phyloP scores from a whole-genome alignment of 2,329 filamentous ascomycete genomes.

The Fusarium sacchari region DNA sequence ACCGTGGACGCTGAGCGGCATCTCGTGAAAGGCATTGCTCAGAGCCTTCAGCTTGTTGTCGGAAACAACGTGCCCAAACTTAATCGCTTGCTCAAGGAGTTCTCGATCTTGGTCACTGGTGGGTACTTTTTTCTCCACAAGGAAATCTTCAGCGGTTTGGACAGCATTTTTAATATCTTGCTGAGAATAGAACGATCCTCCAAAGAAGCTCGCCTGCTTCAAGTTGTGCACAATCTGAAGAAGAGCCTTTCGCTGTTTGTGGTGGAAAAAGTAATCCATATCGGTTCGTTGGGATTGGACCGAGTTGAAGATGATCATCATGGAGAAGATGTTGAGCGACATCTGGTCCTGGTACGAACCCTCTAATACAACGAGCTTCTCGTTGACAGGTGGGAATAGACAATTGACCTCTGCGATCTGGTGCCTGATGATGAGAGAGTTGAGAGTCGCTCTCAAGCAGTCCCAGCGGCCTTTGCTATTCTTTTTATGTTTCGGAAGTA shows the following conservation, averaged over 20 bases:
- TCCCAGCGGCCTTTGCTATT: conserved; percentile 66
- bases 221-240: conserved; percentile 79
- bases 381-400: conserved; percentile 77
- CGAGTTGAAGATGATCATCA: conserved; percentile 85
- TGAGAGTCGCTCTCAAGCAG: conserved; percentile 75
- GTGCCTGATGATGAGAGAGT: conserved; percentile 85
- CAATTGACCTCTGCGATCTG: conserved; percentile 74
- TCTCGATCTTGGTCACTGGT: conserved; percentile 70
- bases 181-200: conserved; percentile 77
- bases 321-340: conserved; percentile 84
- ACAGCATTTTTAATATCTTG: conserved; percentile 72
- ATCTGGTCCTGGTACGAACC: conserved; percentile 87
- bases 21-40: conserved; percentile 77
- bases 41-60: conserved; percentile 71
- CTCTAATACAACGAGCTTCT: conserved; percentile 77
- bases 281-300: conserved; percentile 88
- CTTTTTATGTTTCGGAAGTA: conserved; percentile 63
- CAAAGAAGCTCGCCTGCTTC: conserved; percentile 85
- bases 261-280: conserved; percentile 89
- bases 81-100: conserved; percentile 72
- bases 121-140: conserved; percentile 67
- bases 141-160: conserved; percentile 73
- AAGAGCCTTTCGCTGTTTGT: conserved; percentile 73
- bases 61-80: conserved; percentile 68
- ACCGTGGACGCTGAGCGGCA: conserved; percentile 76